Base-by-base conservation (phyloP, 129 eudicot genomes). In the Helichrysum umbraculigerum region DNA sequence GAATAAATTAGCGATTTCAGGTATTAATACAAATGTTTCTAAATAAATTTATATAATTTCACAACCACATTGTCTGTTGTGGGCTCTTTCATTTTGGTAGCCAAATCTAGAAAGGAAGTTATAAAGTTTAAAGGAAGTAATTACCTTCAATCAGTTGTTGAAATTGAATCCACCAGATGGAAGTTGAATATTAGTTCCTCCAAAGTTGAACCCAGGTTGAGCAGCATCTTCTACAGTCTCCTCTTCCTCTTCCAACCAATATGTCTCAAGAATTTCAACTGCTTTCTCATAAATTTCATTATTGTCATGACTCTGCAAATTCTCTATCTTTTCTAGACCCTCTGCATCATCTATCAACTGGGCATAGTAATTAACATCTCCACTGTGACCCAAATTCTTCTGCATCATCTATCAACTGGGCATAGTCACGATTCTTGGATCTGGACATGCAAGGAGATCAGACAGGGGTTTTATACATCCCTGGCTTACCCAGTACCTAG, bases 381-480 rank as follows among this genome's bases (percentile, higher is more conserved):
- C 87, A 17, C 74, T 82, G 72, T 65, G 15, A 6, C 90, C 90
- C 37, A 62, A 64, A 65, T 88, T 88, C 83, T 88, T 91, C 62
- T n/a, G n/a, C n/a, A n/a, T n/a, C n/a, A n/a, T n/a, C n/a, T n/a
- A n/a, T n/a, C n/a, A n/a, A n/a, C n/a, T n/a, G n/a, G n/a, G n/a
- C n/a, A n/a, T 91, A 0, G 91, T 90, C 52, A 87, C 85, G 37
- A 88, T 90, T 56, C 90, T 76, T 1, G 92, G 88, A 76, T 88
- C 93, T 2, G 93, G 91, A 78, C 91, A 88, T 19, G 73, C 51
- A 16, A 91, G 80, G 17, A 91, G 93, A 74, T 91, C 97, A 64
- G 89, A 90, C 14, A 91, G 81, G 3, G 97, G 97, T 79, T 88
- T 90, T 57, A 90, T 86, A 75, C 97, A 88, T 50, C 97, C 97